These are phyloP conservation scores for Cercospora beticola DNA, from an alignment of 2,329 filamentous ascomycete species.

Conservation along the genomic window DNA sequence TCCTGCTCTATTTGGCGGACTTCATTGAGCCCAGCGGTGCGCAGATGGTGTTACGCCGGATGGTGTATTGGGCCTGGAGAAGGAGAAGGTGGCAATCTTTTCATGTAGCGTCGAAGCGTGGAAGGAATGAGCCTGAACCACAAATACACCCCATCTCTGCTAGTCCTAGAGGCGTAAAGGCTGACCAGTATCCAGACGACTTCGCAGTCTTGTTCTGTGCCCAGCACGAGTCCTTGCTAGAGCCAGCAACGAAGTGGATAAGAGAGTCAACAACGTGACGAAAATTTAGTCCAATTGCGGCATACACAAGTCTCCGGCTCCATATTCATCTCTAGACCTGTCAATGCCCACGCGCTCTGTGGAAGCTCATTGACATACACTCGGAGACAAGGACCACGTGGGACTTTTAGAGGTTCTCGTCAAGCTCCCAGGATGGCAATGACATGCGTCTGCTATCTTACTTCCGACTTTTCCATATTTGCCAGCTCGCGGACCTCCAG, in stretches of 20 bases:
- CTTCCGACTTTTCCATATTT: neutral
- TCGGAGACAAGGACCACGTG: neutral
- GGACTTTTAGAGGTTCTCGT: neutral
- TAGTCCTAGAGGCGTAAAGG: neutral
- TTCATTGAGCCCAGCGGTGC: neutral
- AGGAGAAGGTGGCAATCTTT: neutral
- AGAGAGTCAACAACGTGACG: neutral
- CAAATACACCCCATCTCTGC: neutral
- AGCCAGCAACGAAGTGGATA: neutral
- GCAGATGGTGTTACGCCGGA: neutral
- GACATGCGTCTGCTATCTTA: neutral
- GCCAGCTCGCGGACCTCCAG: neutral
- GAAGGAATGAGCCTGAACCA: neutral
- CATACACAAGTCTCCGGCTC: neutral
- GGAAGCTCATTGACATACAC: neutral
- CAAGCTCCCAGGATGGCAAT: neutral
- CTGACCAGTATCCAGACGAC: neutral
- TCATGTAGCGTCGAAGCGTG: neutral
- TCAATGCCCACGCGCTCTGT: neutral
- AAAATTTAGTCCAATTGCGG: neutral
- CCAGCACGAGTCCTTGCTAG: neutral
- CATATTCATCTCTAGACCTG: neutral
- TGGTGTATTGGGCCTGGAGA: neutral
- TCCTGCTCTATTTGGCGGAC: neutral
- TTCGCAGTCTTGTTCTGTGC: neutral